phyloP scores from a whole-genome alignment of 1,284 basidiomycete species.

The Puccinia polysora region DNA sequence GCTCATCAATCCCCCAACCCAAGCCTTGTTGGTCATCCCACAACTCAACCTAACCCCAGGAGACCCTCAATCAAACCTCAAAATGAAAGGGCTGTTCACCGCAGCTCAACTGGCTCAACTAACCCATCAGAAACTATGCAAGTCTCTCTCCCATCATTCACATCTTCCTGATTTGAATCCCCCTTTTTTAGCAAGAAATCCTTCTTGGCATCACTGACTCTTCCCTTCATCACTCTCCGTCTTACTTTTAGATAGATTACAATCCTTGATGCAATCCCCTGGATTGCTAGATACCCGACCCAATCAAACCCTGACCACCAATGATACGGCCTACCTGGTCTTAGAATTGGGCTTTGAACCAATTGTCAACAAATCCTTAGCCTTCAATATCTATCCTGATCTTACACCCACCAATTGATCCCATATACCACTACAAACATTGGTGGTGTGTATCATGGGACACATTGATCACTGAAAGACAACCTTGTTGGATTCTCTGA shows the following conservation, averaged over 20 bases:
- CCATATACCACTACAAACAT: conserved; percentile 66
- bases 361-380: conserved; percentile 78
- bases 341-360: conserved; percentile 81
- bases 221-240: no score
- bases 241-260: conserved; percentile 56
- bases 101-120: no score
- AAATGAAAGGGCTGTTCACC: no score
- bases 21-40: no score
- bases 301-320: conserved; percentile 75
- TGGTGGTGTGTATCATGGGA: conserved; percentile 95
- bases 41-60: no score
- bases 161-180: no score
- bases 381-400: conserved; percentile 82
- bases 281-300: conserved; percentile 68
- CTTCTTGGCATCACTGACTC: no score
- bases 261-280: conserved; percentile 62
- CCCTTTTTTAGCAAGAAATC: no score
- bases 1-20: no score
- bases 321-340: conserved; percentile 78
- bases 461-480: conserved; percentile 99
- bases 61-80: no score
- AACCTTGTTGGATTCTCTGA: conserved; percentile 86
- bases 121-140: no score
- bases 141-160: no score
- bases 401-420: conserved; percentile 60